Evolutionary conservation across 1,139 yeast genomes (phyloP).

Genomic region (Insectozyma bohioensis): DNA sequence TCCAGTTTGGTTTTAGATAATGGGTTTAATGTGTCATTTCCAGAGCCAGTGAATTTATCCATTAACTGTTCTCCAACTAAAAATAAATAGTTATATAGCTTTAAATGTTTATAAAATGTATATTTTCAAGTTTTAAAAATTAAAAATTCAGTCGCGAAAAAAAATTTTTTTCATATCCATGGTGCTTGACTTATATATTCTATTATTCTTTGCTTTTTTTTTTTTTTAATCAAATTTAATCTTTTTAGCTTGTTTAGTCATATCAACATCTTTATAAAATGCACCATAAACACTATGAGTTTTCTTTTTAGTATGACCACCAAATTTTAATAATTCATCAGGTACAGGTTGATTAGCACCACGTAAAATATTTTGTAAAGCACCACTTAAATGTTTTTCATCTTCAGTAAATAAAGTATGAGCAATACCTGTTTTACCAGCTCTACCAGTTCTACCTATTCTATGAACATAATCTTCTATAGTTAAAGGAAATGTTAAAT

Average conservation of each 20-base stretch:
- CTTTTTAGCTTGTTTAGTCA: constrained; percentile 85
- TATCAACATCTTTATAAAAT: constrained; percentile 88
- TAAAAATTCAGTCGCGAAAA: too few relatives aligned
- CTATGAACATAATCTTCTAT: constrained; percentile 98
- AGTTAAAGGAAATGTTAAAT: constrained; percentile 94
- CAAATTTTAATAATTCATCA: constrained; percentile 92
- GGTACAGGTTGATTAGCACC: constrained; percentile 97
- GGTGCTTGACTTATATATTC: too few relatives aligned
- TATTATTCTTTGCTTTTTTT: background rate
- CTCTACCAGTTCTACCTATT: constrained; percentile 98
- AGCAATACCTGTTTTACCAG: constrained; percentile 93
- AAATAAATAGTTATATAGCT: too few relatives aligned
- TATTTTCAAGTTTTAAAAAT: too few relatives aligned
- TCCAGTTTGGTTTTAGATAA: too few relatives aligned
- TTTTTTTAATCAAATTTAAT: constrained; percentile 64
- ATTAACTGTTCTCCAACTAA: too few relatives aligned
- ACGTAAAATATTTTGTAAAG: constrained; percentile 82
- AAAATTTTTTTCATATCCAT: too few relatives aligned
- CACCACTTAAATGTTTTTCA: constrained; percentile 96
- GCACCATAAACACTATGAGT: constrained; percentile 97
- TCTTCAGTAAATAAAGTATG: constrained; percentile 96
- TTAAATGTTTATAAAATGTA: too few relatives aligned
- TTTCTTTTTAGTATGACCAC: constrained; percentile 97
- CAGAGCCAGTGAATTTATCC: too few relatives aligned
- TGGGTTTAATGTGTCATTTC: too few relatives aligned